Evolutionary conservation across 192 early-diverging fungal genomes (phyloP), one percentile per base, ranked within the genome.

Genomic region (Backusella tuberculispora): DNA sequence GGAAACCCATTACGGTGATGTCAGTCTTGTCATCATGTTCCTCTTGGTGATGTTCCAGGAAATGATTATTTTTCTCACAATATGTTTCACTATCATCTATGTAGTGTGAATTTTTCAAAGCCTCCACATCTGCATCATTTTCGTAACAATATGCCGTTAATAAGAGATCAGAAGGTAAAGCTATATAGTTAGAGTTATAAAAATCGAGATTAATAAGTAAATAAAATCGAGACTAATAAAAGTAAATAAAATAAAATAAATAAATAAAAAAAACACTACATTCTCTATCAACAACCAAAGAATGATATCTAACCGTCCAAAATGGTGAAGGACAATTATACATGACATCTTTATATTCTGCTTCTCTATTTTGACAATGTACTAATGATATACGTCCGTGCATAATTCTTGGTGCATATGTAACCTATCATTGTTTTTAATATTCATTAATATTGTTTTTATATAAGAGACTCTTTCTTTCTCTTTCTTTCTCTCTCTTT

Each of bases 241-340:
- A 42, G 4, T 13, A 29, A 42, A 37, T 13, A 29, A 37, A 2
- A 17, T 42, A 26, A 37, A 34, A 34, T 1, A 34, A 34, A 34
- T 34, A 34, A 34, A 5, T 10, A 73, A 40, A 46, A 50, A 38
- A 17, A 47, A 21, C 13, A 6, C 13, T 74, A 91, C 88, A 70
- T 41, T 87, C 63, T 37, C 80, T 81, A 53, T 90, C 85, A 4
- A 95, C 90, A 2, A 95, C 84, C 21, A 99, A 80, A 6, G 96
- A 97, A 71, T 99, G 97, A 78, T 99, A 99, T 48, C 97, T 80
- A 7, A 98, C 96, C 0, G 89, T 95, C 47, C 76, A 78, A 76
- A 97, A 95, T 3, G 86, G 83, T 13, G 77, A 76, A 3, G 91
- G 90, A 9, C 97, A 80, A 1, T 78, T 77, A 14, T 80, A 76